Evolutionary conservation across 495 filamentous ascomycete species (phyloP).

Genomic region (Parmelia sp.): DNA sequence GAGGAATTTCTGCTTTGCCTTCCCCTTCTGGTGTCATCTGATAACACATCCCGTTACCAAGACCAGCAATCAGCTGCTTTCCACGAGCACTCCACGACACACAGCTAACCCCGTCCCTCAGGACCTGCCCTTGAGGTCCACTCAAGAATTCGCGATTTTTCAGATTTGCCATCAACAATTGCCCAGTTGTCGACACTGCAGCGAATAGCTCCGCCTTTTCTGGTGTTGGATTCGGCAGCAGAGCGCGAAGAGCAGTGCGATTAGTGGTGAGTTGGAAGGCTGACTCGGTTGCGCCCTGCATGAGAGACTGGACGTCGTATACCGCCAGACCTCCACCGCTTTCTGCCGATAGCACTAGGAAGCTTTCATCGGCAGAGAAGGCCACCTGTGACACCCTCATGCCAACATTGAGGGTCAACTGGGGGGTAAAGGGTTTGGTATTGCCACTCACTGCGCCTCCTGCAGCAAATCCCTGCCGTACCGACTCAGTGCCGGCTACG

Average conservation of each 20-base stretch:
- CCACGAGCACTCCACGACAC: slow-evolving; percentile 88
- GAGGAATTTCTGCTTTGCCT: slow-evolving; percentile 69
- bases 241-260: slow-evolving; percentile 60
- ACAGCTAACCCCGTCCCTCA: slow-evolving; percentile 73
- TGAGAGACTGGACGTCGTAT: slow-evolving; percentile 63
- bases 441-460: slow-evolving; percentile 48
- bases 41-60: slow-evolving; percentile 69
- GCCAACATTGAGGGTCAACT: slow-evolving; percentile 63
- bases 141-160: slow-evolving; percentile 54
- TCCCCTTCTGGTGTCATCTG: slow-evolving; percentile 79
- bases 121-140: slow-evolving; percentile 55
- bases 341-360: slow-evolving; percentile 77
- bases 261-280: slow-evolving; percentile 72
- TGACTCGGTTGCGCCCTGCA: slow-evolving; percentile 57
- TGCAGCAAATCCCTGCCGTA: slow-evolving; percentile 67
- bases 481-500: slow-evolving; percentile 66
- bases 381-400: slow-evolving; percentile 79
- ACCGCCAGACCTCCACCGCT: slow-evolving; percentile 75
- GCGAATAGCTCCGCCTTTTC: slow-evolving; percentile 62
- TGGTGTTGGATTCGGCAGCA: slow-evolving; percentile 74
- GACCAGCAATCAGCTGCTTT: slow-evolving; percentile 86
- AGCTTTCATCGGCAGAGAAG: slow-evolving; percentile 80
- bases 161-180: slow-evolving; percentile 77
- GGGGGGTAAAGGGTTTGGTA: slow-evolving; percentile 64
- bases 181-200: slow-evolving; percentile 69